phyloP scores from a whole-genome alignment of 2,329 filamentous ascomycete genomes.

The Diaporthe eres region DNA sequence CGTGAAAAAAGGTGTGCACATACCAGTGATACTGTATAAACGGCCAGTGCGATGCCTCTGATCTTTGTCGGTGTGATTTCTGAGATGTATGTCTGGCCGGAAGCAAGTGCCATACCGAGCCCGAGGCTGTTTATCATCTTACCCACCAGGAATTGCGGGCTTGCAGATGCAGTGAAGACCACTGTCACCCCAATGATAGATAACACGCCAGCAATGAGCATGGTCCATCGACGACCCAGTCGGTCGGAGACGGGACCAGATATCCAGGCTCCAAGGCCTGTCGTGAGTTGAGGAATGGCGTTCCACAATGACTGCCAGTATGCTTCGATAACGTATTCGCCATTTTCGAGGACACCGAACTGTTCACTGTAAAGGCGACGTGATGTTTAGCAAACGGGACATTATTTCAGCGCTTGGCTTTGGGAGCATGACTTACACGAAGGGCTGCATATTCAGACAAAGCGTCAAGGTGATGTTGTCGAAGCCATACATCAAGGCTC shows the following conservation, averaged over 20 bases:
- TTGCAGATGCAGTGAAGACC: conserved; percentile 15
- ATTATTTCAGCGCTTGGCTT: no score
- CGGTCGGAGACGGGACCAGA: conserved; percentile 27
- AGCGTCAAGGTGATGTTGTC: conserved; percentile 35
- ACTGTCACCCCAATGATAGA: conserved; percentile 23
- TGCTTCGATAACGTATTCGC: conserved; percentile 24
- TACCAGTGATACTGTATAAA: conserved; percentile 30
- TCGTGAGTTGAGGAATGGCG: conserved; percentile 32
- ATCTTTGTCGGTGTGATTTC: conserved; percentile 34
- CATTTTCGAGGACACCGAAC: conserved; percentile 17
- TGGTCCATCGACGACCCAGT: conserved; percentile 22
- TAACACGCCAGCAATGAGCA: conserved; percentile 18
- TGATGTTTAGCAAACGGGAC: not conserved
- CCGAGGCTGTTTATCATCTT: conserved; percentile 29
- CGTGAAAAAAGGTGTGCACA: not conserved
- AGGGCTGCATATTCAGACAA: conserved; percentile 30
- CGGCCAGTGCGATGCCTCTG: conserved; percentile 22
- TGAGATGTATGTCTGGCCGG: conserved; percentile 33
- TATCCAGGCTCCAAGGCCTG: conserved; percentile 24
- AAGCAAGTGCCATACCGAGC: conserved; percentile 6
- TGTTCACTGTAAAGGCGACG: not conserved
- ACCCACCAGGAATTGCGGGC: conserved; percentile 12
- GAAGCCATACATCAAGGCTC: conserved; percentile 36
- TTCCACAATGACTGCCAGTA: conserved; percentile 37
- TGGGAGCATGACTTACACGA: not conserved